Base-by-base conservation (phyloP, 202 grass and related monocot genomes). In the Carex arenaria region DNA sequence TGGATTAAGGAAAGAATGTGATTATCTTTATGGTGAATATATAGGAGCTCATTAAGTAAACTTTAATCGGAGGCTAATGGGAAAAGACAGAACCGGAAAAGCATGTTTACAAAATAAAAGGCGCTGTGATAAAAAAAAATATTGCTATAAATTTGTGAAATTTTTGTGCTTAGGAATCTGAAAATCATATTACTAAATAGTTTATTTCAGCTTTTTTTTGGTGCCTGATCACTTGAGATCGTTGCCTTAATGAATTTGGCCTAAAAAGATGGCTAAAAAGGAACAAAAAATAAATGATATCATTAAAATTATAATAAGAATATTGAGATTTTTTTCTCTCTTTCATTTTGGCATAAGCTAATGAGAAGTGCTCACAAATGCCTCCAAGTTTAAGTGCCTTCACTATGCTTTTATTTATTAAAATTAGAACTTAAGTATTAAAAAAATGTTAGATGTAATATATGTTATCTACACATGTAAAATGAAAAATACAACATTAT, bases 1-100 rank as follows among this genome's bases (percentile, higher is more conserved):
- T 87, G 82, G 20, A 87, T 85, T 85, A 94, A 94, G 93, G 78
- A 85, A 94, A 89, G 93, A 89, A 94, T 88, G 86, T 92, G 38
- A 72, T 82, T 66, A 80, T 88, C 63, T 90, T 73, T 73, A 72
- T 49, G 20, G 36, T 26, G 10, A 51, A 72, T 52, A 26, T 26
- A 26, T 26, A 26, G 26, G 26, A 73, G 45, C 43, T 52, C 20
- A 15, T 52, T 52, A 73, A 73, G 20, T 5, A 53, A 45, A 51
- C 70, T 73, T 73, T 73, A 73, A 73, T 28, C 3, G 43, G 70
- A 49, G 19, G 70, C 70, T 73, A 73, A 26, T 73, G 43, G 20
- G 42, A 52, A 73, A 59, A 73, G 43, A 65, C 28, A 43, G 17
- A 43, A 42, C 67, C 4, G 18, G 4, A 70, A 45, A 70, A 70